A percentile compares a stretch with the other conserved stretches of the same genome.
Evolutionary conservation across 2,329 filamentous ascomycete genomes (phyloP).

Genomic region (Aspergillus brunneoviolaceus): DNA sequence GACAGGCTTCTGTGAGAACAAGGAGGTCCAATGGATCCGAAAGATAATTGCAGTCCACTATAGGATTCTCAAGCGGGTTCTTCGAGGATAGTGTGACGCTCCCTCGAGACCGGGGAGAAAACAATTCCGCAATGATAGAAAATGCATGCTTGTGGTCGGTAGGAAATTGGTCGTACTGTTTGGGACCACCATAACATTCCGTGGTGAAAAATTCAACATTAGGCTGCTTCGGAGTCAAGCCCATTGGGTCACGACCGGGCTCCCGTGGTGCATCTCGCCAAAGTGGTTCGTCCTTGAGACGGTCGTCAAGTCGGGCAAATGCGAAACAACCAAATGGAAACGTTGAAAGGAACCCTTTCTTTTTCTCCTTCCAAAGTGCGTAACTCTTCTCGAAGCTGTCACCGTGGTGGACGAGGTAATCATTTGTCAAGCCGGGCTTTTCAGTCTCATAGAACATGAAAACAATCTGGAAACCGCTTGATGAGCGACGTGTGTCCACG

Average conservation of each 20-base stretch:
- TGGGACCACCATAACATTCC: slow-evolving; percentile 61
- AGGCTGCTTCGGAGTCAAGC: slow-evolving; percentile 55
- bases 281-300: slow-evolving; percentile 54
- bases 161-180: slow-evolving; percentile 57
- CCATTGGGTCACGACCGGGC: slow-evolving; percentile 63
- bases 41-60: slow-evolving; percentile 61
- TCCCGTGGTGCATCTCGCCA: slow-evolving; percentile 54
- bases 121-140: slow-evolving; percentile 58
- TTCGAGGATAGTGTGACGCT: slow-evolving; percentile 52
- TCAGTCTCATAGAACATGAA: slow-evolving; percentile 63
- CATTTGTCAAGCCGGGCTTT: slow-evolving; percentile 54
- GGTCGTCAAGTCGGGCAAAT: slow-evolving; percentile 61
- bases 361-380: slow-evolving; percentile 58
- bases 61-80: slow-evolving; percentile 53
- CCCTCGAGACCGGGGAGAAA: slow-evolving; percentile 58
- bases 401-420: slow-evolving; percentile 57
- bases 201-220: slow-evolving; percentile 64
- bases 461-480: slow-evolving; percentile 42
- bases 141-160: slow-evolving; percentile 57
- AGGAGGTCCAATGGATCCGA: slow-evolving; percentile 58
- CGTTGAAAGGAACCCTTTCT: slow-evolving; percentile 57
- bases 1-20: slow-evolving; percentile 59
- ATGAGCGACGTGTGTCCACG: slow-evolving; percentile 7
- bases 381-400: slow-evolving; percentile 54
- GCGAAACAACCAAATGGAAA: slow-evolving; percentile 65